These are phyloP conservation scores for Penicillium waksmanii DNA, from an alignment of 495 filamentous ascomycete species.

Conservation along the genomic window DNA sequence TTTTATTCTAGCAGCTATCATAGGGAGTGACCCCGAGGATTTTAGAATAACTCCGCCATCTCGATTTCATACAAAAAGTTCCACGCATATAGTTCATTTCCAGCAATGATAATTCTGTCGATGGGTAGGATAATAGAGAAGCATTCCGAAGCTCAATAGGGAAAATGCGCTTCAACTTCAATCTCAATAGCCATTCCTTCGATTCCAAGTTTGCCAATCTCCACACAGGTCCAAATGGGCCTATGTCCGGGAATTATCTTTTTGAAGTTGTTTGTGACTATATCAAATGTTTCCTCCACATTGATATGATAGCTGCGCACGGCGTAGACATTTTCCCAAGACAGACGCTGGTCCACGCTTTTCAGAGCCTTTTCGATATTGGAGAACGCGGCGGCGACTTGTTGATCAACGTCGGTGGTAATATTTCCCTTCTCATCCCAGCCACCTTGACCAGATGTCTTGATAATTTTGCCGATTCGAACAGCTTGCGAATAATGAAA, in stretches of 20 bases:
- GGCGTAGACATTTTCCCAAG: conserved; percentile 21
- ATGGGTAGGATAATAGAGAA: too few species aligned
- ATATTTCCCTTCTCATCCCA: conserved; percentile 18
- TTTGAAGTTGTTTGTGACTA: conserved; percentile 23
- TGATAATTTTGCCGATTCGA: conserved; percentile 15
- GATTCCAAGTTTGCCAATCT: conserved; percentile 21
- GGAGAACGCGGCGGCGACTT: conserved; percentile 6
- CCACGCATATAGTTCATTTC: not conserved
- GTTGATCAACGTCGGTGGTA: conserved; percentile 9
- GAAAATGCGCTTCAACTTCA: conserved; percentile 19
- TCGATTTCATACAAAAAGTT: too few species aligned
- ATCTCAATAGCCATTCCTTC: conserved; percentile 21
- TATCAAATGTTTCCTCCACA: conserved; percentile 19
- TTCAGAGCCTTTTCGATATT: conserved; percentile 9
- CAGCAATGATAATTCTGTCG: not conserved
- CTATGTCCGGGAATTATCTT: conserved; percentile 13
- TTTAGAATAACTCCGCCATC: too few species aligned
- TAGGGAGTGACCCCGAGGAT: too few species aligned
- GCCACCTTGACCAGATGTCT: conserved; percentile 24
- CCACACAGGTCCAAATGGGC: conserved; percentile 23
- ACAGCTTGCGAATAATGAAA: conserved; percentile 24
- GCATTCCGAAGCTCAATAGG: conserved; percentile 3
- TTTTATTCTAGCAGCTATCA: not conserved
- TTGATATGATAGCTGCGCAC: conserved; percentile 22
- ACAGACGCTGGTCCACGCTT: conserved; percentile 14